These are phyloP conservation scores for Colletotrichum liaoningense DNA, from an alignment of 2,329 filamentous ascomycete genomes.

Conservation along the genomic window DNA sequence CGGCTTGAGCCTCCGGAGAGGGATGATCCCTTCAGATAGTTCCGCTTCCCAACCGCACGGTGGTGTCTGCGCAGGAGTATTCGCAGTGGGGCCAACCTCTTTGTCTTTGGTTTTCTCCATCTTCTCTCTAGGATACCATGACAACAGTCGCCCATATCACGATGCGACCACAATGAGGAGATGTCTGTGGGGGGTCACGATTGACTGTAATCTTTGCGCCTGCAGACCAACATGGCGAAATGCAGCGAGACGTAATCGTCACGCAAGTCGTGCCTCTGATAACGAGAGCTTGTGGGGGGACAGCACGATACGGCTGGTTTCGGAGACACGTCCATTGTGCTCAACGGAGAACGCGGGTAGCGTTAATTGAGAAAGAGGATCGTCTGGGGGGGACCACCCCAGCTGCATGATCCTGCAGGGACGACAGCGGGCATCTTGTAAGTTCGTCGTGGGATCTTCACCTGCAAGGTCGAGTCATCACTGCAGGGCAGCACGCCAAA, in stretches of 20 bases:
- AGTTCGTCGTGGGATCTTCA: slow-evolving; percentile 24
- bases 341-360: slow-evolving; percentile 15
- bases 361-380: slow-evolving; percentile 7
- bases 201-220: not conserved
- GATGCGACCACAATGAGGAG: slow-evolving; percentile 15
- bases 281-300: not conserved
- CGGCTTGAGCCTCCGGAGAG: slow-evolving; percentile 15
- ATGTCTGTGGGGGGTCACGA: slow-evolving; percentile 11
- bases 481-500: not conserved
- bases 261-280: slow-evolving; percentile 1
- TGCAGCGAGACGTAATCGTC: slow-evolving; percentile 14
- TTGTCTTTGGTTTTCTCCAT: not conserved
- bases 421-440: slow-evolving; percentile 8
- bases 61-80: not conserved
- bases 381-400: slow-evolving; percentile 8
- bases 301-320: not conserved
- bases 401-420: slow-evolving; percentile 15
- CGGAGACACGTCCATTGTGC: not conserved
- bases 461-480: not conserved
- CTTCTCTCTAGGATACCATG: slow-evolving; percentile 6
- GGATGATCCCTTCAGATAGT: slow-evolving; percentile 5
- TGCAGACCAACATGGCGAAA: not conserved
- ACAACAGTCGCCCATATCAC: not conserved
- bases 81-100: not conserved
- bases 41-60: not conserved